phyloP scores from a whole-genome alignment of 495 filamentous ascomycete species.

The Acidiella bohemica region DNA sequence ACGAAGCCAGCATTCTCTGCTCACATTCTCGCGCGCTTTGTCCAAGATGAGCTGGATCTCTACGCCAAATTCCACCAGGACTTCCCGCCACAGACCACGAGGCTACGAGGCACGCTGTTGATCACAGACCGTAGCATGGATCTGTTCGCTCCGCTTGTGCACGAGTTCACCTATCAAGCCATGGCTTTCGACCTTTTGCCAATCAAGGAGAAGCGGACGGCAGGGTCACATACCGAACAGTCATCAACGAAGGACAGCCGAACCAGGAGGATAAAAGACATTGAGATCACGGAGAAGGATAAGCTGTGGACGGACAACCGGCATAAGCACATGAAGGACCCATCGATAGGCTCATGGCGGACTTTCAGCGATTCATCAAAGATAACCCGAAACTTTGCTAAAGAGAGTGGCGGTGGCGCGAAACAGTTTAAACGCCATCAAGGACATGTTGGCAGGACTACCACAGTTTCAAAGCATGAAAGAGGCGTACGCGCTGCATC shows the following conservation, averaged over 20 bases:
- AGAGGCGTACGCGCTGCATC: slow-evolving; percentile 83
- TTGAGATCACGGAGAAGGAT: slow-evolving; percentile 80
- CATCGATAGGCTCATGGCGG: slow-evolving; percentile 78
- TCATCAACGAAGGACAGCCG: slow-evolving; percentile 69
- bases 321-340: slow-evolving; percentile 95
- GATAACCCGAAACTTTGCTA: slow-evolving; percentile 90
- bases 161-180: slow-evolving; percentile 97
- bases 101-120: slow-evolving; percentile 71
- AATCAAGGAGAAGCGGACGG: slow-evolving; percentile 68
- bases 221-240: no score
- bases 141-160: slow-evolving; percentile 67
- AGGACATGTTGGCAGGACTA: slow-evolving; percentile 89
- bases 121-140: slow-evolving; percentile 91
- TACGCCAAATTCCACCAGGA: slow-evolving; percentile 69
- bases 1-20: slow-evolving; percentile 79
- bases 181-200: slow-evolving; percentile 91
- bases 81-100: slow-evolving; percentile 69
- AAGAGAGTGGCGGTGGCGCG: slow-evolving; percentile 45
- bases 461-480: slow-evolving; percentile 92
- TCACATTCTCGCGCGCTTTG: slow-evolving; percentile 79
- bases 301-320: slow-evolving; percentile 86
- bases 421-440: slow-evolving; percentile 80
- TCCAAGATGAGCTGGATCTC: slow-evolving; percentile 77
- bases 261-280: slow-evolving; percentile 66
- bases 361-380: slow-evolving; percentile 81